A percentile compares a stretch with the other conserved stretches of the same genome.
Evolutionary conservation across 2,329 filamentous ascomycete species (phyloP).

Genomic region (Verruconis gallopava): DNA sequence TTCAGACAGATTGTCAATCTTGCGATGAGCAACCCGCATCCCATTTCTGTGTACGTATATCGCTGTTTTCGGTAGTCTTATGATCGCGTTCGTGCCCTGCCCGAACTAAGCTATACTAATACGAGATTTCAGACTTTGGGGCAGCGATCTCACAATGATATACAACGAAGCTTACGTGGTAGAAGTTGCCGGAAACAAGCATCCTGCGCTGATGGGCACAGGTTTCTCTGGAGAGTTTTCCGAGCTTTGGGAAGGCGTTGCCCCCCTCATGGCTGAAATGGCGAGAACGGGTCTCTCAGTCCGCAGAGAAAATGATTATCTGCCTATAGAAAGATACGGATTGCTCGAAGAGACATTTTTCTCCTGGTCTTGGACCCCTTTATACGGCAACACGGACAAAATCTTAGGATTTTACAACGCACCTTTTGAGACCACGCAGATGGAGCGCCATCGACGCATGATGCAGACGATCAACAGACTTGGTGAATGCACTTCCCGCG

Average conservation of each 20-base stretch:
- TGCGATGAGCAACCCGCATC: slow-evolving; percentile 30
- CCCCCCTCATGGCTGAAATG: slow-evolving; percentile 19
- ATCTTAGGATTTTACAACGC: slow-evolving; percentile 21
- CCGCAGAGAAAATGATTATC: slow-evolving; percentile 19
- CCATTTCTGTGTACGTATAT: background rate
- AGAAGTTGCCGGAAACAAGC: slow-evolving; percentile 20
- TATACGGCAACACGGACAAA: slow-evolving; percentile 25
- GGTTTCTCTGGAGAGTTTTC: slow-evolving; percentile 23
- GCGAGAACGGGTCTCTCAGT: slow-evolving; percentile 19
- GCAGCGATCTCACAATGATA: slow-evolving; percentile 19
- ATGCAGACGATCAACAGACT: slow-evolving; percentile 28
- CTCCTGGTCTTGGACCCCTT: slow-evolving; percentile 31
- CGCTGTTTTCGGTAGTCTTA: too few species aligned
- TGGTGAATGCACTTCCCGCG: slow-evolving; percentile 20
- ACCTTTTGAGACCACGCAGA: slow-evolving; percentile 27
- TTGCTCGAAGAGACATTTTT: slow-evolving; percentile 20
- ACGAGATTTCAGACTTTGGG: slow-evolving; percentile 21
- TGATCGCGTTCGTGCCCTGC: too few species aligned
- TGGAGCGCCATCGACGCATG: slow-evolving; percentile 23
- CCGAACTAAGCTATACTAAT: too few species aligned
- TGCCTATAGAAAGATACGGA: slow-evolving; percentile 17
- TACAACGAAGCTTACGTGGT: slow-evolving; percentile 26
- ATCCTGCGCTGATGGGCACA: slow-evolving; percentile 24
- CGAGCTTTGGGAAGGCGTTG: slow-evolving; percentile 28
- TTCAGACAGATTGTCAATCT: slow-evolving; percentile 33